Evolutionary conservation across 805 yeast genomes (phyloP).

Genomic region (Ogataea trehaloabstinens): DNA sequence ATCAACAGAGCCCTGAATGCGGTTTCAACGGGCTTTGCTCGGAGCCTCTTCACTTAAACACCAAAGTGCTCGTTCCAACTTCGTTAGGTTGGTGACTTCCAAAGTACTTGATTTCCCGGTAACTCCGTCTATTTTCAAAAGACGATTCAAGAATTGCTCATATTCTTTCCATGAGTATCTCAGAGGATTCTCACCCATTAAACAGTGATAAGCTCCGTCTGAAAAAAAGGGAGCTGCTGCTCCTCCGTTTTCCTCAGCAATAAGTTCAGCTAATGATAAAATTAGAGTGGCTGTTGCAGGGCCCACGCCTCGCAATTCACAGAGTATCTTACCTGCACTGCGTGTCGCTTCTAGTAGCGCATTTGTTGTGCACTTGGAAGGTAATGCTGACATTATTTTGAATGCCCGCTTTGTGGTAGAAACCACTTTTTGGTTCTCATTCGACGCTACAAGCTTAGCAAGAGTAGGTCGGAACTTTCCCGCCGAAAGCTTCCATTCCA

Average conservation of each 20-base stretch:
- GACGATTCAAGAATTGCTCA: neutral
- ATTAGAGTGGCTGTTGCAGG: conserved; percentile 50
- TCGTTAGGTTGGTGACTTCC: conserved; percentile 3
- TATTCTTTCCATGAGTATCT: conserved; percentile 19
- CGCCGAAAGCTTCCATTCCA: conserved; percentile 49
- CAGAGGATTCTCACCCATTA: conserved; percentile 24
- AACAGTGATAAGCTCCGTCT: conserved; percentile 44
- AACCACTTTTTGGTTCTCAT: conserved; percentile 32
- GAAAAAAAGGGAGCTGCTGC: conserved; percentile 46
- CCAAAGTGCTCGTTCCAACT: conserved; percentile 12
- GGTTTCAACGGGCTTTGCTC: too few species aligned
- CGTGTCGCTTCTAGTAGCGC: conserved; percentile 24
- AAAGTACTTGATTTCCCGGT: conserved; percentile 23
- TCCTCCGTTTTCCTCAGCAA: conserved; percentile 14
- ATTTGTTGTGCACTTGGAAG: neutral
- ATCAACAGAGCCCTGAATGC: too few species aligned
- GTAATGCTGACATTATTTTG: conserved; percentile 9
- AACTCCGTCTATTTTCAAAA: conserved; percentile 23
- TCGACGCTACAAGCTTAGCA: conserved; percentile 40
- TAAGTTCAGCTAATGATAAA: conserved; percentile 26
- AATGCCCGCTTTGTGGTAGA: conserved; percentile 32
- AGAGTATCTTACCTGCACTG: conserved; percentile 30
- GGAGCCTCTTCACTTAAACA: conserved; percentile 5
- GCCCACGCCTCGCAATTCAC: conserved; percentile 45
- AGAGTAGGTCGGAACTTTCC: conserved; percentile 46